Evolutionary conservation across 116 monocot genomes (phyloP), one percentile per base, ranked within the genome.

Genomic region (Iris pallida): DNA sequence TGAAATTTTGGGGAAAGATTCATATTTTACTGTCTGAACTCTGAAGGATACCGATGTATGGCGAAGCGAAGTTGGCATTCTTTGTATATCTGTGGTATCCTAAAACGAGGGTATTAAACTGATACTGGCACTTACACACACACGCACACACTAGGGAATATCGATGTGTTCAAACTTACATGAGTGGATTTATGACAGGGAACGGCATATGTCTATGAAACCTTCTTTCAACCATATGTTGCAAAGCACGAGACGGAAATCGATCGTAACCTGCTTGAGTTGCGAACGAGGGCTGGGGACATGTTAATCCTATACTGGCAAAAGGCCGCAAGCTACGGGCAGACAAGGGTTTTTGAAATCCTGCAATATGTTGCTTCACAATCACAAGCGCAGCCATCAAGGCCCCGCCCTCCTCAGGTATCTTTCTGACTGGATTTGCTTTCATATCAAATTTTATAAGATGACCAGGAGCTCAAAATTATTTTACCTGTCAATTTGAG

Each of bases 231-330:
- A 14, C 91, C 91, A 19, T 77, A 77, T 65, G 44, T 91, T 53
- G 68, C 88, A 19, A 76, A 73, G 69, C 88, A 91, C 76, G 91
- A 91, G 66, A 74, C 57, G 45, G 91, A 91, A 49, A 91, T 91
- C 42, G 91, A 91, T 61, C 73, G 88, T 11, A 87, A 68, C 78
- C 60, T 91, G 67, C 71, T 87, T 40, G 85, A 91, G 73, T 67
- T 91, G 17, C 82, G 78, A 68, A 75, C 85, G 3, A 81, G 85
- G 68, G 88, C 82, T 44, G 80, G 77, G 57, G 85, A 91, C 65
- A 41, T 73, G 54, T 59, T 44, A 53, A 56, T 80, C 20, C 55
- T 83, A 8, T 86, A 83, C 68, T 83, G 77, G 73, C 84, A 91
- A 53, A 85, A 71, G 73, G 71, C 63, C 73, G 77, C 82, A 14